A percentile compares a stretch with the other conserved stretches of the same genome.
Evolutionary conservation across 2,329 filamentous ascomycete species (phyloP).

Genomic region (Colletotrichum godetiae): DNA sequence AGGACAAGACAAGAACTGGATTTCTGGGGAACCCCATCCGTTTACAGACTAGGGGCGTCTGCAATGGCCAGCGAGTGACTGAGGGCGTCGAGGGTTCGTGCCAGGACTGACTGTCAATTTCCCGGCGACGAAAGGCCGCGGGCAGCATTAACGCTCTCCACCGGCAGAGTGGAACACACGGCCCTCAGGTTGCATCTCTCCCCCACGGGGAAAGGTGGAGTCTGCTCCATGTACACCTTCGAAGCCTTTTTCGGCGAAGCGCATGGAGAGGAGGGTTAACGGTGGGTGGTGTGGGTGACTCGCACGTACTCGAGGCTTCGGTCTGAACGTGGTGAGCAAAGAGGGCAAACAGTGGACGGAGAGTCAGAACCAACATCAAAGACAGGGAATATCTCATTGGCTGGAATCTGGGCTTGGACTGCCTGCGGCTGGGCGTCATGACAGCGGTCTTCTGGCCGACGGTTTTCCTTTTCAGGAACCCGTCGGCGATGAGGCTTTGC

Average conservation of each 20-base stretch:
- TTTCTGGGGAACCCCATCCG: slow-evolving; percentile 24
- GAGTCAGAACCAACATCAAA: not conserved
- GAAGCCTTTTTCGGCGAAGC: not conserved
- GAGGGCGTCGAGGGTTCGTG: slow-evolving; percentile 6
- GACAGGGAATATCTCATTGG: not conserved
- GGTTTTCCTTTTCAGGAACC: slow-evolving; percentile 18
- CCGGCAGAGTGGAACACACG: not conserved
- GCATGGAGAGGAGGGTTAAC: too few species aligned
- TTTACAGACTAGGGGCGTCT: slow-evolving; percentile 1
- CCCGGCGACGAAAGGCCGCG: not conserved
- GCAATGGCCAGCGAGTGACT: not conserved
- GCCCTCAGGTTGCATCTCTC: not conserved
- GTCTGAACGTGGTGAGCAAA: slow-evolving; percentile 17
- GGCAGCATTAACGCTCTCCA: not conserved
- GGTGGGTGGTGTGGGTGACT: not conserved
- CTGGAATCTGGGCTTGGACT: not conserved
- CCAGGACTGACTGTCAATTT: not conserved
- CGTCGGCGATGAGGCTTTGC: slow-evolving; percentile 22
- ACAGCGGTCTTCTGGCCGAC: not conserved
- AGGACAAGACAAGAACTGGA: slow-evolving; percentile 16
- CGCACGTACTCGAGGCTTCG: not conserved
- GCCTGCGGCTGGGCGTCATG: not conserved
- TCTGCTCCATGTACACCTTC: not conserved
- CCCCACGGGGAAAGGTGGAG: slow-evolving; percentile 1
- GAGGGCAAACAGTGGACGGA: slow-evolving; percentile 4